Base-by-base conservation (phyloP, 140 eudicot species). In the Artemisia princeps region DNA sequence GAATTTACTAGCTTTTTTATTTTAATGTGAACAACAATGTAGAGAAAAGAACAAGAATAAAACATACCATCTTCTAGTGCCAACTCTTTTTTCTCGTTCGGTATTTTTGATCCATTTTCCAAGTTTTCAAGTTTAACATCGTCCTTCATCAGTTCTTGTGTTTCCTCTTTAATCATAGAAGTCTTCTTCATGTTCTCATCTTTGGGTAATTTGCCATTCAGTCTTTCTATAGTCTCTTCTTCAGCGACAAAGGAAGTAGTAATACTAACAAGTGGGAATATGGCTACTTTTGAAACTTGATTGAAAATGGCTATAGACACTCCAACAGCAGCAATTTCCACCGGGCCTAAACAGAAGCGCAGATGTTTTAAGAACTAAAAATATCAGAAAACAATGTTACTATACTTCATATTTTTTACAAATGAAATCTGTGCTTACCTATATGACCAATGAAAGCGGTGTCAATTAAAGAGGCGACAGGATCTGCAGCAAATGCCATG, bases 181-280 rank as follows among this genome's bases (percentile, higher is more conserved):
- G 59, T 50, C 16, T 73, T 80, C 51, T 74, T 81, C 4, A 46
- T 46, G 51, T 49, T 44, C 68, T 30, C 26, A 3, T 8, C 17
- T 16, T 46, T 46, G 4, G 60, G 30, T 44, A 46, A 49, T 57
- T 77, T 79, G 19, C n/a, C 60, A 0, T 17, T 66, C n/a, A 75
- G 9, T 22, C 74, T 70, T 52, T 50, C 82, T 12, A 74, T 28
- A 15, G 87, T 83, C 74, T 87, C 81, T 77, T 87, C 95, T 72
- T 87, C 92, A 5, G 92, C 95, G 33, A 87, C 92, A 53, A 82
- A 84, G 19, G 95, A 87, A 42, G 95, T 87, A 23, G 95, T 87
- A 7, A 84, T 68, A 60, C 95, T 87, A 15, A 87, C 92, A 45
- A 87, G 86, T 2, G 95, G 95, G 68, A 87, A 87, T 55, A 87